phyloP scores from a whole-genome alignment of 2,329 filamentous ascomycete genomes.

The Fusarium sp. region DNA sequence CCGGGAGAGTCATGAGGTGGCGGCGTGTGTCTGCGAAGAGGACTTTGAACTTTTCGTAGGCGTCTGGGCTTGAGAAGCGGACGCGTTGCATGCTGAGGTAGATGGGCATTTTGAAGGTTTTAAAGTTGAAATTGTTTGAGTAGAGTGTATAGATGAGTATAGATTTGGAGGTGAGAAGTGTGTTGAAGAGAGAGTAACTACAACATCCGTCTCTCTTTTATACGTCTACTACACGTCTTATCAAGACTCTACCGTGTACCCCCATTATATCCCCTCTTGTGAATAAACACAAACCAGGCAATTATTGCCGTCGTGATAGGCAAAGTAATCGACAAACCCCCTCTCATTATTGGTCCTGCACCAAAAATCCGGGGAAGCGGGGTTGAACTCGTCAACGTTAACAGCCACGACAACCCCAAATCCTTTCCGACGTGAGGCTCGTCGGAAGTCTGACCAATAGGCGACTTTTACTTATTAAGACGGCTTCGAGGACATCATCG shows the following conservation, averaged over 20 bases:
- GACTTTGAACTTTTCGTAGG: constrained; percentile 26
- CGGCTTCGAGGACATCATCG: neutral
- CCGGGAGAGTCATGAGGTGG: constrained; percentile 22
- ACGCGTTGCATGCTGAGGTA: constrained; percentile 19
- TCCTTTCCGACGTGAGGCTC: neutral
- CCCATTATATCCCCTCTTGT: neutral
- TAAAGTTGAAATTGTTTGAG: neutral
- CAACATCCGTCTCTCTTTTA: neutral
- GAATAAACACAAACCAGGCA: neutral
- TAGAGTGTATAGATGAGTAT: neutral
- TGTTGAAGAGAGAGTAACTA: neutral
- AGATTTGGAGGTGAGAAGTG: neutral
- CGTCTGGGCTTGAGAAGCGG: constrained; percentile 24
- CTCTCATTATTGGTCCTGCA: neutral
- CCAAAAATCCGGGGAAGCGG: neutral
- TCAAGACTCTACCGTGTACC: neutral
- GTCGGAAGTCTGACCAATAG: constrained; percentile 6
- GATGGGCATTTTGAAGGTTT: constrained; percentile 10
- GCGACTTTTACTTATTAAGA: neutral
- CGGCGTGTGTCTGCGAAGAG: constrained; percentile 26
- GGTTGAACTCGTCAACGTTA: neutral
- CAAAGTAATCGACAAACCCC: neutral
- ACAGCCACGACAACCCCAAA: neutral
- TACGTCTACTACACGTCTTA: neutral
- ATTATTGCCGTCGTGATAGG: constrained; percentile 6